These are phyloP conservation scores for Albifimbria verrucaria DNA, from an alignment of 2,329 filamentous ascomycete species.

Conservation along the genomic window DNA sequence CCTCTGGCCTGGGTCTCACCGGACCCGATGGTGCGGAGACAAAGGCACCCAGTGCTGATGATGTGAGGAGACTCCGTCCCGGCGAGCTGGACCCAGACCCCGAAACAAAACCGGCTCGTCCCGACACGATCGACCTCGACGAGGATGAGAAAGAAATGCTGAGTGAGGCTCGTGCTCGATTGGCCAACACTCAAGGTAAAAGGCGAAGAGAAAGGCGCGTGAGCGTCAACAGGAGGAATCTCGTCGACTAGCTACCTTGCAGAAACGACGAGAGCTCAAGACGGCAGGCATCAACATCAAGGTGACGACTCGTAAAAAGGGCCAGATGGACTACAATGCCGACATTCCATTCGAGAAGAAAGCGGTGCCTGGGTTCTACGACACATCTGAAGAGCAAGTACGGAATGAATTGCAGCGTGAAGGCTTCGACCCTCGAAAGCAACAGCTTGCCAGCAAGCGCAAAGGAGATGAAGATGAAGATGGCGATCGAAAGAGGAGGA, in stretches of 20 bases:
- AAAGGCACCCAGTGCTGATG: conserved; percentile 83
- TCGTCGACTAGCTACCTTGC: conserved; percentile 79
- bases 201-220: conserved; percentile 94
- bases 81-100: conserved; percentile 97
- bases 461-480: conserved; percentile 90
- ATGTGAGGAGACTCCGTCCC: conserved; percentile 82
- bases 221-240: conserved; percentile 96
- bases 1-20: conserved; percentile 75
- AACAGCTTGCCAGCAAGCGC: conserved; percentile 85
- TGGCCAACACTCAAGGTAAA: conserved; percentile 99
- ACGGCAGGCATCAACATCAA: conserved; percentile 98
- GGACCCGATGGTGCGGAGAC: conserved; percentile 86
- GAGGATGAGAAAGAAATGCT: conserved; percentile 99
- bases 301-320: conserved; percentile 83
- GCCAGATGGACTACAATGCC: conserved; percentile 99
- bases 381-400: conserved; percentile 78
- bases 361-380: conserved; percentile 84
- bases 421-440: conserved; percentile 87
- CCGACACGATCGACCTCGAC: conserved; percentile 96
- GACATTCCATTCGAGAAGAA: conserved; percentile 98
- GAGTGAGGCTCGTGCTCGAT: conserved; percentile 90
- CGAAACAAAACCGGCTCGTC: conserved; percentile 90
- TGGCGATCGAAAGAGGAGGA: conserved; percentile 79
- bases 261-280: conserved; percentile 95
- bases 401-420: conserved; percentile 81